Conservation (phyloP, 2,329 filamentous ascomycete species). For the Elsinoe ampelina region DNA sequence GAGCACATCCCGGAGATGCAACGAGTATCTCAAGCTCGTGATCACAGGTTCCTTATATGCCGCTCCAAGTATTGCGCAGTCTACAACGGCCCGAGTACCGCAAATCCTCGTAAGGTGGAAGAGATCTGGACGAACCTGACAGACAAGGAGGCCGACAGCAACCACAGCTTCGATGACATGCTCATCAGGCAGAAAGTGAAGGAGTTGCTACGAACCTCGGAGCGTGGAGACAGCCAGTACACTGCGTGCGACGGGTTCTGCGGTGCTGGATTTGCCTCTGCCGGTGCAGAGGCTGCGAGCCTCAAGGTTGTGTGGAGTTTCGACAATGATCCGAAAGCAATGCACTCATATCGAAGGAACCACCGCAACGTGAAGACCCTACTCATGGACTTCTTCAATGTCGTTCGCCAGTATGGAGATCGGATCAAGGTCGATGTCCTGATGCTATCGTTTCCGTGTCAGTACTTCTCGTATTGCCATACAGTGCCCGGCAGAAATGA, state of each 20-base stretch:
- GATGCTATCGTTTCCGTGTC: conserved; percentile 62
- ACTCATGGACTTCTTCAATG: conserved; percentile 29
- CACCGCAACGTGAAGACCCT: conserved; percentile 35
- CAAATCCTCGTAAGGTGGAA: background rate
- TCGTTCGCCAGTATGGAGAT: conserved; percentile 31
- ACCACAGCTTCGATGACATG: background rate
- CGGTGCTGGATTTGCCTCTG: conserved; percentile 62
- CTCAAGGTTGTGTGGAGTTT: conserved; percentile 53
- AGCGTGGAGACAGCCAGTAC: conserved; percentile 32
- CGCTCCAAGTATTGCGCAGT: conserved; percentile 38
- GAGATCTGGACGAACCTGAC: conserved; percentile 6
- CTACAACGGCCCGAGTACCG: background rate
- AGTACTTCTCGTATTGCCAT: conserved; percentile 64
- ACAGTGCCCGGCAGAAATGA: conserved; percentile 50
- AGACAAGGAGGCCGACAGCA: conserved; percentile 9
- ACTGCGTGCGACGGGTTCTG: conserved; percentile 64
- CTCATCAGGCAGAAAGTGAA: background rate
- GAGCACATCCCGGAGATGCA: background rate
- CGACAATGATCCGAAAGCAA: conserved; percentile 52
- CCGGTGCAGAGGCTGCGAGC: conserved; percentile 52
- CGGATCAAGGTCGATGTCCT: conserved; percentile 53
- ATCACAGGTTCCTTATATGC: conserved; percentile 37
- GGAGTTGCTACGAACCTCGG: background rate
- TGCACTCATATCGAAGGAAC: conserved; percentile 49
- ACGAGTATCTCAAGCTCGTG: conserved; percentile 27